Percentiles rank a stretch among this genome's conserved stretches.
phyloP scores from a whole-genome alignment of 768 basidiomycete species.

The Boletus rufocinnamomeus region DNA sequence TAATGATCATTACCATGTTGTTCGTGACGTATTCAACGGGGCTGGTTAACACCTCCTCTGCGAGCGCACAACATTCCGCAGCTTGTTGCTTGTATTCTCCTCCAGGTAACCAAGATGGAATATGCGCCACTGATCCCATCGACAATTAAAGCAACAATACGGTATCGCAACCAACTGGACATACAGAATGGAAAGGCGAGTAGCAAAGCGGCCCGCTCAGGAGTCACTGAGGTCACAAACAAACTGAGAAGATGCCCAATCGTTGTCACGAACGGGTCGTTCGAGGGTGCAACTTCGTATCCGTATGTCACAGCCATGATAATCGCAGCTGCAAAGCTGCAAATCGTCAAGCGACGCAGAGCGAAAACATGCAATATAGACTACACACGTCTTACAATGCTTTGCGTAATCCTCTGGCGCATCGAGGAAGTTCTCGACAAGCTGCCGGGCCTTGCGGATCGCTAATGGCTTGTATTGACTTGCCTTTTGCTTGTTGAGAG shows the following conservation, averaged over 20 bases:
- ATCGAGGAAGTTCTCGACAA: slow-evolving; percentile 26
- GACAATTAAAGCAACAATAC: background rate
- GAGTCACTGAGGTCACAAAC: slow-evolving; percentile 15
- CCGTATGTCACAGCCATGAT: slow-evolving; percentile 31
- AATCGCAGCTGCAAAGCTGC: slow-evolving; percentile 24
- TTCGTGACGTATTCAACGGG: slow-evolving; percentile 27
- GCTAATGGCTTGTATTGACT: slow-evolving; percentile 18
- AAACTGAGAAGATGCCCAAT: slow-evolving; percentile 14
- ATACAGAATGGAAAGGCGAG: slow-evolving; percentile 31
- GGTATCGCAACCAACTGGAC: background rate
- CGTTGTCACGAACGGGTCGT: slow-evolving; percentile 32
- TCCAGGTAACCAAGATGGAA: slow-evolving; percentile 39
- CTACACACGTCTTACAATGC: slow-evolving; percentile 26
- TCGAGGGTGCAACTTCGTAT: slow-evolving; percentile 24
- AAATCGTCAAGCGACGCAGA: background rate
- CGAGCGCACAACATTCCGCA: slow-evolving; percentile 21
- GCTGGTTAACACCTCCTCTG: slow-evolving; percentile 22
- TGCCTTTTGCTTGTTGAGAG: slow-evolving; percentile 20
- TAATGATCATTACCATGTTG: slow-evolving; percentile 22
- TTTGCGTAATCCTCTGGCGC: slow-evolving; percentile 15
- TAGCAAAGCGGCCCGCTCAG: slow-evolving; percentile 25
- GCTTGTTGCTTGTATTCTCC: slow-evolving; percentile 25
- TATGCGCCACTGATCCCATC: slow-evolving; percentile 19
- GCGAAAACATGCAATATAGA: slow-evolving; percentile 5
- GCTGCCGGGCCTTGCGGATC: slow-evolving; percentile 23